Evolutionary conservation across 768 basidiomycete genomes (phyloP).

Genomic region (Mycena leptocephala): DNA sequence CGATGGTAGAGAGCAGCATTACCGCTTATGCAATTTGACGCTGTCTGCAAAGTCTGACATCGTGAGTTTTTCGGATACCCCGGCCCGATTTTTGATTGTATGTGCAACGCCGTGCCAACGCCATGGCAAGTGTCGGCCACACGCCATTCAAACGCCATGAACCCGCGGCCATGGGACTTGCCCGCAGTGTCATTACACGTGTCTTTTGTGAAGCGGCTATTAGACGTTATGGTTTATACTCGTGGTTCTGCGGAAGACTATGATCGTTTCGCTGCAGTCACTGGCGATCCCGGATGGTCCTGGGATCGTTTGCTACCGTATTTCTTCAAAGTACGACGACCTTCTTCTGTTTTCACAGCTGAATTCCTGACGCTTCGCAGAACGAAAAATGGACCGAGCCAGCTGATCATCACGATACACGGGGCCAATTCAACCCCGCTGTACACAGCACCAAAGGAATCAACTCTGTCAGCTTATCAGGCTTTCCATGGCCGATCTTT

Average conservation of each 20-base stretch:
- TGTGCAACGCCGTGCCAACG: too few relatives aligned
- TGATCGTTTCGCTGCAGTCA: slow-evolving; percentile 50
- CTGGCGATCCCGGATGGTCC: slow-evolving; percentile 55
- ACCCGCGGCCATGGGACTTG: too few relatives aligned
- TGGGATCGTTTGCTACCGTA: slow-evolving; percentile 56
- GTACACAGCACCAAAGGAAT: slow-evolving; percentile 55
- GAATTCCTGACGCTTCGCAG: slow-evolving; percentile 33
- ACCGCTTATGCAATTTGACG: too few relatives aligned
- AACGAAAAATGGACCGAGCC: slow-evolving; percentile 56
- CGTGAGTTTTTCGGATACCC: too few relatives aligned
- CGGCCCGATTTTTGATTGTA: too few relatives aligned
- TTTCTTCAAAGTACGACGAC: slow-evolving; percentile 45
- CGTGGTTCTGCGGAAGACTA: slow-evolving; percentile 55
- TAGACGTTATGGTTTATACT: slow-evolving; percentile 56
- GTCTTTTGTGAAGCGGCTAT: not conserved
- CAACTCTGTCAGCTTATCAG: slow-evolving; percentile 50
- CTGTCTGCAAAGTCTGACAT: too few relatives aligned
- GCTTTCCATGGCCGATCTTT: slow-evolving; percentile 40
- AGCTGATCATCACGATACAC: slow-evolving; percentile 52
- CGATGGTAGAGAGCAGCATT: too few relatives aligned
- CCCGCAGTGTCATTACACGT: too few relatives aligned
- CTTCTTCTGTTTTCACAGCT: too few relatives aligned
- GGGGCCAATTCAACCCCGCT: slow-evolving; percentile 53
- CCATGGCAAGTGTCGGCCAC: too few relatives aligned
- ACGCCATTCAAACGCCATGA: too few relatives aligned